Evolutionary conservation across 2,329 filamentous ascomycete genomes (phyloP).

Genomic region (Xylariales sp.): DNA sequence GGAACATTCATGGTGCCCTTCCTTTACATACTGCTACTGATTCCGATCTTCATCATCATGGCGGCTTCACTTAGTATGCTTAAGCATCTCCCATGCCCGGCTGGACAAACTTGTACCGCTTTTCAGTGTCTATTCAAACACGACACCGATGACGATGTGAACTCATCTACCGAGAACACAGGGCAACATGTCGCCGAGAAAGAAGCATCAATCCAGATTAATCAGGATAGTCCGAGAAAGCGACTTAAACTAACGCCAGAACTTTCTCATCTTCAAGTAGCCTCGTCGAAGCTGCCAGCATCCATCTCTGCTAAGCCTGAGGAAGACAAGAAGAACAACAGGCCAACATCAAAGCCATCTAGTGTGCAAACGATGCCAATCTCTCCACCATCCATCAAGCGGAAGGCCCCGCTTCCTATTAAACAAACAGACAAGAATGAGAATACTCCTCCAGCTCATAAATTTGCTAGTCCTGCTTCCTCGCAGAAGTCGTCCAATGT

Average conservation of each 20-base stretch:
- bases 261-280: constrained; percentile 5
- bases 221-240: constrained; percentile 20
- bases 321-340: not conserved
- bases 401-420: not conserved
- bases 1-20: too few species aligned
- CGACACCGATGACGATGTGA: constrained; percentile 26
- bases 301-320: not conserved
- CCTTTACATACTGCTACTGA: not conserved
- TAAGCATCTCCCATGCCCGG: constrained; percentile 47
- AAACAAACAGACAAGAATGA: not conserved
- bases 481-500: constrained; percentile 5
- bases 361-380: constrained; percentile 2
- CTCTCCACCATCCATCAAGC: constrained; percentile 8
- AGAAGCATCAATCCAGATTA: constrained; percentile 6
- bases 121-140: constrained; percentile 49
- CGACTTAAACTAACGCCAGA: constrained; percentile 18
- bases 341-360: not conserved
- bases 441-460: not conserved
- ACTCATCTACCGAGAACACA: constrained; percentile 9
- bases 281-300: not conserved
- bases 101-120: constrained; percentile 41
- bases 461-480: not conserved
- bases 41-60: constrained; percentile 16
- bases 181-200: constrained; percentile 3
- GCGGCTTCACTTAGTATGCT: constrained; percentile 29